These are phyloP conservation scores for Ailanthus altissimus DNA, from an alignment of 345 rosid species.

Conservation along the genomic window DNA sequence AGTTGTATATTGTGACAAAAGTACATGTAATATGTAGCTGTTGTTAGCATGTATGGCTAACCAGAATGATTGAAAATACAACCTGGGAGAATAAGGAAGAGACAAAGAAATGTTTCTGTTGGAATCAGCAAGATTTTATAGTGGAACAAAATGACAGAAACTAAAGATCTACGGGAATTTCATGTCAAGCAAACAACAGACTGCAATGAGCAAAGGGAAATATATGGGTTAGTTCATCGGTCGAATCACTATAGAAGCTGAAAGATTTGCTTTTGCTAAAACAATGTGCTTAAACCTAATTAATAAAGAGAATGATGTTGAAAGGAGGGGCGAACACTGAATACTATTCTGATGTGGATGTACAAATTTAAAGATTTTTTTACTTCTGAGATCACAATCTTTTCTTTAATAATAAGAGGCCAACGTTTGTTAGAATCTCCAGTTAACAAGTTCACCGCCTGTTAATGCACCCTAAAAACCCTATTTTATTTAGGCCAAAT, in stretches of 20 bases:
- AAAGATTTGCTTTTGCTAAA: neutral
- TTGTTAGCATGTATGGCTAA: slow-evolving; percentile 13
- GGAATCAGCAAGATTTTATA: slow-evolving; percentile 23
- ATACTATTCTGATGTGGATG: neutral
- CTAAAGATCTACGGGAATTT: slow-evolving; percentile 6
- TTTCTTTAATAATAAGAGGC: neutral
- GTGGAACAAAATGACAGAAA: slow-evolving; percentile 25
- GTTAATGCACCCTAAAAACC: slow-evolving; percentile 14
- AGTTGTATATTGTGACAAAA: slow-evolving; percentile 1
- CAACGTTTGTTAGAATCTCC: neutral
- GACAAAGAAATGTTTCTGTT: slow-evolving; percentile 21
- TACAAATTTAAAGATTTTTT: neutral
- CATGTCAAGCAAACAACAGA: slow-evolving; percentile 16
- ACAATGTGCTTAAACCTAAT: neutral
- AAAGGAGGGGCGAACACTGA: neutral
- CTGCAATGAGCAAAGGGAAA: slow-evolving; percentile 4
- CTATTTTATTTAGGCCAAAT: neutral
- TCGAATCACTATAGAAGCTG: neutral
- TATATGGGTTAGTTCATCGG: neutral
- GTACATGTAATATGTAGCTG: slow-evolving; percentile 15
- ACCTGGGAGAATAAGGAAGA: neutral
- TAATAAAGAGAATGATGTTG: neutral
- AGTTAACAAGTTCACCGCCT: neutral
- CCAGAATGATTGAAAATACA: slow-evolving; percentile 14
- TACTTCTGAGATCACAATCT: neutral